Evolutionary conservation across 78 protist species (phyloP).

Genomic region (Bigelowiella natans): DNA sequence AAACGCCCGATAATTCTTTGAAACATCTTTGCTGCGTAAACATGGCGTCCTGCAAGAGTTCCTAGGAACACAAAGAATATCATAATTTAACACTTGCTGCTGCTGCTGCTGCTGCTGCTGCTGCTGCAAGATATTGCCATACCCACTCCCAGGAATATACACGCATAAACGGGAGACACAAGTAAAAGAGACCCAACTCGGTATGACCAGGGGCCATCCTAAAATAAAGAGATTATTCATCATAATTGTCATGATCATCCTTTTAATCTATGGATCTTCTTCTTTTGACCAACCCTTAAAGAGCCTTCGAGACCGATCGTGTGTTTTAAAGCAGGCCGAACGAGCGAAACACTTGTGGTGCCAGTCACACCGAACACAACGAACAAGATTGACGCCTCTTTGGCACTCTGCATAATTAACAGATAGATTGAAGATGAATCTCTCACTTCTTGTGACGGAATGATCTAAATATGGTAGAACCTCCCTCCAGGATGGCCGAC

Average conservation of each 20-base stretch:
- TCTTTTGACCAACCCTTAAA: background rate
- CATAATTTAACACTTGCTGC: no score
- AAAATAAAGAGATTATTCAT: no score
- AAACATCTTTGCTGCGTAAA: background rate
- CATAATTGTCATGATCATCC: no score
- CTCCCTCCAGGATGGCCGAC: constrained; percentile 7
- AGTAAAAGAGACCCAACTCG: background rate
- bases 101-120: no score
- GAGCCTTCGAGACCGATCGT: constrained; percentile 15
- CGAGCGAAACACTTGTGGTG: background rate
- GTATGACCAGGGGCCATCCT: constrained; percentile 12
- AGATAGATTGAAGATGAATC: background rate
- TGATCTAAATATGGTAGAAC: no score
- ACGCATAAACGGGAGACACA: constrained; percentile 21
- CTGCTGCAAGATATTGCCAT: no score
- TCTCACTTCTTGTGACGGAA: background rate
- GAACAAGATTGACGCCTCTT: background rate
- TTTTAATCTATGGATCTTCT: no score
- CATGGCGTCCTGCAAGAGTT: constrained; percentile 10
- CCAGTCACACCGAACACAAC: constrained; percentile 9
- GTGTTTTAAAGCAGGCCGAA: constrained; percentile 3
- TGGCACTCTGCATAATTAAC: background rate
- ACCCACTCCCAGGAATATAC: background rate
- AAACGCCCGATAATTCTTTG: background rate
- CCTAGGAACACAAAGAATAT: no score